Conservation (phyloP, 768 basidiomycete genomes). For the Asterophora lycoperdoides region DNA sequence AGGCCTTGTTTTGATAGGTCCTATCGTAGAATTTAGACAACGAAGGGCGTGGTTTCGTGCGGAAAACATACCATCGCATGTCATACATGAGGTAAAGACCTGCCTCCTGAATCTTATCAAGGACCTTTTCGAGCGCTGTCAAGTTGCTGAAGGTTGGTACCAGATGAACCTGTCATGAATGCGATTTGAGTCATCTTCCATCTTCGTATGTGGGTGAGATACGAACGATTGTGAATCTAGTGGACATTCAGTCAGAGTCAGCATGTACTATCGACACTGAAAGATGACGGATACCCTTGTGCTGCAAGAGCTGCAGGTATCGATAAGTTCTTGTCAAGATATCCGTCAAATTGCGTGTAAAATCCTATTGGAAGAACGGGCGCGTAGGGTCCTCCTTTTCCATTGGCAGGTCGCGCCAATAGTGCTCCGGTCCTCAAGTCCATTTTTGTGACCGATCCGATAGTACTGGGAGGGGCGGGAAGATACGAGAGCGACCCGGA, state of each 20-base stretch:
- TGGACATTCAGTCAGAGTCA: not conserved
- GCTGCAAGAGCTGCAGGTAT: conserved; percentile 52
- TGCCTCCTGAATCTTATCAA: conserved; percentile 70
- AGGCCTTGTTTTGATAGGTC: conserved; percentile 60
- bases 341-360: conserved; percentile 58
- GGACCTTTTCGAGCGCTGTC: conserved; percentile 50
- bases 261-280: not conserved
- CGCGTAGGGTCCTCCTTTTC: conserved; percentile 44
- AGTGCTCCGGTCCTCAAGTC: conserved; percentile 56
- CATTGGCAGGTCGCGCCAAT: conserved; percentile 46
- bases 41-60: not conserved
- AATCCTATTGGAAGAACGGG: conserved; percentile 72
- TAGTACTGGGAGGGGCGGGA: conserved; percentile 41
- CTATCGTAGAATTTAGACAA: conserved; percentile 23
- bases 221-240: conserved; percentile 40
- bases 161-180: conserved; percentile 54
- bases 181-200: conserved; percentile 21
- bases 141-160: conserved; percentile 62
- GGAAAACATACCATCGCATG: conserved; percentile 53
- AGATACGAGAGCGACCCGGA: conserved; percentile 44
- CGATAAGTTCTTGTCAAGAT: conserved; percentile 48
- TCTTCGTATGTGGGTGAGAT: not conserved
- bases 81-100: conserved; percentile 77
- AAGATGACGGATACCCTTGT: conserved; percentile 42
- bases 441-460: conserved; percentile 60